Percentiles rank a stretch among this genome's conserved stretches.
These are phyloP conservation scores for Pseudogymnoascus sp. DNA, from an alignment of 2,329 filamentous ascomycete genomes.

Conservation along the genomic window DNA sequence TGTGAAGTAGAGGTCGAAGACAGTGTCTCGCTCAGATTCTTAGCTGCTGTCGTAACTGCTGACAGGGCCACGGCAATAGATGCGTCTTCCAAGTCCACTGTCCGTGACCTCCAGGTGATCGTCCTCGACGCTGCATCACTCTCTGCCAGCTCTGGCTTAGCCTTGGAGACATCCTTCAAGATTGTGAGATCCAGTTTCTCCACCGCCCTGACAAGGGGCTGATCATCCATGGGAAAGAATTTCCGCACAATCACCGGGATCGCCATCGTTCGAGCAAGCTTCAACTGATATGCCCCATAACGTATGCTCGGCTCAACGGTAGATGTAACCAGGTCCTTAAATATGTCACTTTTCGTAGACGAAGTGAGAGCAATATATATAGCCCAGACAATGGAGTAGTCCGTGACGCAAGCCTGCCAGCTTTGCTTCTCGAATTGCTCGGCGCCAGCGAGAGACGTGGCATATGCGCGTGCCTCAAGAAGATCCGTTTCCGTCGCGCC, in stretches of 20 bases:
- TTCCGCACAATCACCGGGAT: conserved; percentile 70
- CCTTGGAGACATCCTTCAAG: conserved; percentile 47
- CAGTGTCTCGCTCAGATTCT: conserved; percentile 40
- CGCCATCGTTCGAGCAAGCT: conserved; percentile 75
- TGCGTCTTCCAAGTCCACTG: conserved; percentile 85
- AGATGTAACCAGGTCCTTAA: conserved; percentile 75
- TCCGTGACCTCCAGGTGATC: conserved; percentile 77
- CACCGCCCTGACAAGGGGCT: conserved; percentile 54
- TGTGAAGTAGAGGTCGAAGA: conserved; percentile 35
- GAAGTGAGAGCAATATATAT: conserved; percentile 71
- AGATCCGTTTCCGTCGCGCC: conserved; percentile 62
- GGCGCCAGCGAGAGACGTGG: conserved; percentile 64
- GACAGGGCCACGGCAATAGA: conserved; percentile 80
- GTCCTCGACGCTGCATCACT: conserved; percentile 57
- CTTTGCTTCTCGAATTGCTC: conserved; percentile 78
- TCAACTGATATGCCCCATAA: conserved; percentile 87
- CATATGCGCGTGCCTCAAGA: conserved; percentile 80
- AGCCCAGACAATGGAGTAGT: conserved; percentile 68
- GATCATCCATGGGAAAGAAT: conserved; percentile 61
- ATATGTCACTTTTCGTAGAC: conserved; percentile 62
- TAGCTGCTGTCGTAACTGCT: conserved; percentile 50
- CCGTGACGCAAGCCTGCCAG: conserved; percentile 70
- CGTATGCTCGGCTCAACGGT: conserved; percentile 90
- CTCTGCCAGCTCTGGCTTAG: conserved; percentile 41
- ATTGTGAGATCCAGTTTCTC: conserved; percentile 61